phyloP scores from a whole-genome alignment of 2,329 filamentous ascomycete genomes.

The Aspergillus fijiensis region DNA sequence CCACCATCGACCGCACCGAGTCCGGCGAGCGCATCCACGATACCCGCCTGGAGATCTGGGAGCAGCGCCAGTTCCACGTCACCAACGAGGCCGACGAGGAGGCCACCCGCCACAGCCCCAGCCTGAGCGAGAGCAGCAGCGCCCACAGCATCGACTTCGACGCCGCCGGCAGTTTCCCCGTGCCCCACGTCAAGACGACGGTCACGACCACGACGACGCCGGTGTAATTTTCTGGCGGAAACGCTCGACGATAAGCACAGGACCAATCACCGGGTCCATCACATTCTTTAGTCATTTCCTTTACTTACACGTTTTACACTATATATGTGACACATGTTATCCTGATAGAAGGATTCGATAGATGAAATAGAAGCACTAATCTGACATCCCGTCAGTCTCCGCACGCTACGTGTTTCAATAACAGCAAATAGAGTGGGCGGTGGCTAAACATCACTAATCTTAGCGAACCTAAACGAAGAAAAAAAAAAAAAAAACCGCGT shows the following conservation, averaged over 20 bases:
- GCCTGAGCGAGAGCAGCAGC: slow-evolving; percentile 1
- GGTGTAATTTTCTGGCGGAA: not conserved
- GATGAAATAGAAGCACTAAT: too few relatives aligned
- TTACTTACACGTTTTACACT: not conserved
- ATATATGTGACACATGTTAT: too few relatives aligned
- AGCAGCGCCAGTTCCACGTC: slow-evolving; percentile 21
- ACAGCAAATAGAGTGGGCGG: too few relatives aligned
- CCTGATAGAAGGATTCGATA: too few relatives aligned
- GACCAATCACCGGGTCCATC: too few relatives aligned
- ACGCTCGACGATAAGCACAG: not conserved
- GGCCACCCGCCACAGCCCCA: not conserved
- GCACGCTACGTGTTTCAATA: too few relatives aligned
- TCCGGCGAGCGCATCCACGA: slow-evolving; percentile 15
- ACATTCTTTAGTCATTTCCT: not conserved
- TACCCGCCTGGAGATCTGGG: slow-evolving; percentile 20
- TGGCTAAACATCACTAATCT: too few relatives aligned
- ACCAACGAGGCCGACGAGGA: slow-evolving; percentile 16
- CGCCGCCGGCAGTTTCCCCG: not conserved
- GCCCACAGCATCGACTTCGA: not conserved
- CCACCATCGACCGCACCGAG: slow-evolving; percentile 7
- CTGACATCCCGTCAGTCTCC: too few relatives aligned
- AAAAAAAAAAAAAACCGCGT: too few relatives aligned
- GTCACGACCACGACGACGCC: not conserved
- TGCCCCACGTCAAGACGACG: not conserved
- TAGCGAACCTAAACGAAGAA: too few relatives aligned